Base-by-base conservation (phyloP, 805 yeast genomes). In the Lachancea nothofagi region DNA sequence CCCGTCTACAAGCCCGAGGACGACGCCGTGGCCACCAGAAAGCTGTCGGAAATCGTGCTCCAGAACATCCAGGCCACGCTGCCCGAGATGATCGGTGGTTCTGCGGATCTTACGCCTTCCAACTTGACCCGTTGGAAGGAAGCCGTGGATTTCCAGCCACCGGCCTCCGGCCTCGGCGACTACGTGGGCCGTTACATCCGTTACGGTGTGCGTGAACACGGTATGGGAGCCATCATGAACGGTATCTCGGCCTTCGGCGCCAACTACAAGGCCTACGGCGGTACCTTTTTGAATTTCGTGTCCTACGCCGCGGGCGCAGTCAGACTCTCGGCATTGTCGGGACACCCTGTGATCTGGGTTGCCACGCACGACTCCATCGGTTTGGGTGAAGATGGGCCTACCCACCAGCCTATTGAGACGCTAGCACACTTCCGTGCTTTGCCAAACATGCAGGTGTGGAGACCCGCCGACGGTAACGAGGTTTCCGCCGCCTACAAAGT, bases 131-230 rank as follows among this genome's bases (percentile, higher is more conserved):
- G 93, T 75, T 78, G 90, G 74, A 64, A 75, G 56, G 80, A 70
- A 48, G 86, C 94, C 46, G 77, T 76, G 51, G 96, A 89, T 68
- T 90, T 89, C 89, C 96, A 93, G 77, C 85, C 93, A 41, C 85
- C 87, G 41, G 59, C 77, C 41, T 69, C 87, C 44, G 79, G 79
- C 34, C 70, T 86, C 52, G 97, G 97, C 67, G 78, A 78, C 60
- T 89, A 82, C 74, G 49, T 78, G 43, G 98, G 98, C 64, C 82
- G 96, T 65, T 90, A 90, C 74, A 74, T 90, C 68, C 83, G 97
- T 72, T 90, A 82, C 66, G 98, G 98, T 80, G 96, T 90, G 51
- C 83, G 98, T 71, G 98, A 90, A 75, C 97, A 93, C 70, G 97
- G 86, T 67, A 88, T 90, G 97, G 96, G 96, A 71, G 96, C 97